phyloP scores from a whole-genome alignment of 208 protist genomes.

The Wallacemonas sp. region DNA sequence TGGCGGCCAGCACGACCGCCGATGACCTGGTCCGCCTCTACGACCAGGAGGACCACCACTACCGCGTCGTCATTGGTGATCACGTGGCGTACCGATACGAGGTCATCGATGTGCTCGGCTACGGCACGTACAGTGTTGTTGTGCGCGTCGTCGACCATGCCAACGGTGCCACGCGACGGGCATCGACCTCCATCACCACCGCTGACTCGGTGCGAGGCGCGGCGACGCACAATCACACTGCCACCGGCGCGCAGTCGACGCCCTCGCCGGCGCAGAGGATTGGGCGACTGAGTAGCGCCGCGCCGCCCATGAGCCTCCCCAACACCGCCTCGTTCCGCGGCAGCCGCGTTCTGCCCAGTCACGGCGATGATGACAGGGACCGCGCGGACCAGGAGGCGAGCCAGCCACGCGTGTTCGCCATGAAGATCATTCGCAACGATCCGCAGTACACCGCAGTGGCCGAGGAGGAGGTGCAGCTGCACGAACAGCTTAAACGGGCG shows the following conservation, averaged over 20 bases:
- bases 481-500: conserved; percentile 30
- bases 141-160: conserved; percentile 84
- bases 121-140: conserved; percentile 85
- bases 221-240: too few species aligned
- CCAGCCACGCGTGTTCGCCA: conserved; percentile 18
- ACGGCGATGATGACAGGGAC: too few species aligned
- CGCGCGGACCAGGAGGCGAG: not conserved
- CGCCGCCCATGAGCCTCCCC: not conserved
- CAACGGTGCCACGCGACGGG: too few species aligned
- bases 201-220: too few species aligned
- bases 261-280: not conserved
- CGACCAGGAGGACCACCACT: conserved; percentile 89
- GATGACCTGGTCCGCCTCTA: not conserved
- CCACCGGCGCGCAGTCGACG: too few species aligned
- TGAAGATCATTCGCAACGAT: conserved; percentile 32
- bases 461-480: conserved; percentile 37
- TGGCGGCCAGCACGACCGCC: not conserved
- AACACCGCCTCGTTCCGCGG: not conserved
- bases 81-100: conserved; percentile 92
- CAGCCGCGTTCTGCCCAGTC: too few species aligned
- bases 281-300: not conserved
- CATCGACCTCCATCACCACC: too few species aligned
- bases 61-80: conserved; percentile 83
- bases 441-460: conserved; percentile 42
- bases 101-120: conserved; percentile 62